These are phyloP conservation scores for Fusarium pseudonygamai DNA, from an alignment of 2,329 filamentous ascomycete genomes.

Conservation along the genomic window DNA sequence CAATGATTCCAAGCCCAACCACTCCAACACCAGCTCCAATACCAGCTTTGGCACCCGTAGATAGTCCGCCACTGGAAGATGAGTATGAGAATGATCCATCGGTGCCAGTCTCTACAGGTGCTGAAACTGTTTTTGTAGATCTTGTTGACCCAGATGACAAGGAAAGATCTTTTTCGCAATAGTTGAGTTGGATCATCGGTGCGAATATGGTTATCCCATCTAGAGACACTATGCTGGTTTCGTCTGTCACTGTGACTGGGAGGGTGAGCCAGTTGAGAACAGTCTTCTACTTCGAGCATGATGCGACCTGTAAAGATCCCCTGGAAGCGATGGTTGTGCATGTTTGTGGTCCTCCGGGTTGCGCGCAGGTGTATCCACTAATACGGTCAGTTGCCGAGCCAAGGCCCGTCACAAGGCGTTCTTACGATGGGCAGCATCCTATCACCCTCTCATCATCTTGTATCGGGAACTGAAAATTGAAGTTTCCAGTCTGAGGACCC, in stretches of 20 bases:
- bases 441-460: neutral
- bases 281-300: neutral
- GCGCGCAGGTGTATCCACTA: neutral
- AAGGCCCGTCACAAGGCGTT: accelerated
- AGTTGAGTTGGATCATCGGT: conserved; percentile 8
- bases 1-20: neutral
- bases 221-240: neutral
- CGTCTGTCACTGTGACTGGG: neutral
- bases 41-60: neutral
- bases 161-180: neutral
- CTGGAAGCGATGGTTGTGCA: neutral
- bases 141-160: neutral
- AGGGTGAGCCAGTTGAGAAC: neutral
- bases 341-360: neutral
- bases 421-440: conserved; percentile 7
- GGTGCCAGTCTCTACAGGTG: neutral
- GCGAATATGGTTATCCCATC: neutral
- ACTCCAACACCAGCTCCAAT: neutral
- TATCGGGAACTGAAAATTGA: conserved; percentile 8
- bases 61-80: neutral
- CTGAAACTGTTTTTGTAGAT: neutral
- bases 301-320: neutral
- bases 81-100: neutral
- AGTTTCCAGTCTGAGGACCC: neutral
- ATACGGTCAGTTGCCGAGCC: accelerated